Evolutionary conservation across 2,329 filamentous ascomycete species (phyloP).

Genomic region (Penicillium digitatum): DNA sequence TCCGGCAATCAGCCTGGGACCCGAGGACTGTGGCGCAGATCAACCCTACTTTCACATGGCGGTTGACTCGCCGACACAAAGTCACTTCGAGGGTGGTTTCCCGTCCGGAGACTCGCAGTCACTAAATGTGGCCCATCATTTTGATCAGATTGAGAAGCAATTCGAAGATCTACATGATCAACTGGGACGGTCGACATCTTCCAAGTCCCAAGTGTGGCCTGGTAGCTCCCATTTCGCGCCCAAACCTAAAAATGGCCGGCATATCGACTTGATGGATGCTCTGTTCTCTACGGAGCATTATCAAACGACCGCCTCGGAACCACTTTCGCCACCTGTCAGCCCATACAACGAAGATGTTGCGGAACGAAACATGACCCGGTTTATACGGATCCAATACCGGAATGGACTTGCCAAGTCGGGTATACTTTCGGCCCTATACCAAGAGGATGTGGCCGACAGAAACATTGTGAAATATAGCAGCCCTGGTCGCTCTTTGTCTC

Average conservation of each 20-base stretch:
- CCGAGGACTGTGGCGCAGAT: slow-evolving; percentile 1
- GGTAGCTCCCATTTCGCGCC: slow-evolving; percentile 19
- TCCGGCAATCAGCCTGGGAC: slow-evolving; percentile 13
- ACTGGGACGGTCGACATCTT: slow-evolving; percentile 30
- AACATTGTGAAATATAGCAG: slow-evolving; percentile 33
- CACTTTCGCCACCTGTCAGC: slow-evolving; percentile 29
- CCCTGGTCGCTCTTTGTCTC: slow-evolving; percentile 21
- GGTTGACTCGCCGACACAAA: slow-evolving; percentile 11
- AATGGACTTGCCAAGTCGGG: slow-evolving; percentile 30
- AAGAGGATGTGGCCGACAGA: slow-evolving; percentile 43
- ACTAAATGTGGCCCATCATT: slow-evolving; percentile 31
- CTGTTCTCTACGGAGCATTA: slow-evolving; percentile 34
- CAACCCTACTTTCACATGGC: slow-evolving; percentile 7
- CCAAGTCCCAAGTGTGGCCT: slow-evolving; percentile 24
- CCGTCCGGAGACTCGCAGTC: slow-evolving; percentile 14
- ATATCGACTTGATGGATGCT: slow-evolving; percentile 43
- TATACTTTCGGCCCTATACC: slow-evolving; percentile 36
- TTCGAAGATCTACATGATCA: slow-evolving; percentile 39
- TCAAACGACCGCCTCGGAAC: slow-evolving; percentile 21
- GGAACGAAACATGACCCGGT: slow-evolving; percentile 41
- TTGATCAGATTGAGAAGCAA: slow-evolving; percentile 39
- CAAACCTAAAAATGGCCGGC: slow-evolving; percentile 27
- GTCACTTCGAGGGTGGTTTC: slow-evolving; percentile 9
- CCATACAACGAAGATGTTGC: slow-evolving; percentile 45
- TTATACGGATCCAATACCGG: slow-evolving; percentile 27